Base-by-base conservation (phyloP, 2,329 filamentous ascomycete genomes). In the Colletotrichum chlorophyti region DNA sequence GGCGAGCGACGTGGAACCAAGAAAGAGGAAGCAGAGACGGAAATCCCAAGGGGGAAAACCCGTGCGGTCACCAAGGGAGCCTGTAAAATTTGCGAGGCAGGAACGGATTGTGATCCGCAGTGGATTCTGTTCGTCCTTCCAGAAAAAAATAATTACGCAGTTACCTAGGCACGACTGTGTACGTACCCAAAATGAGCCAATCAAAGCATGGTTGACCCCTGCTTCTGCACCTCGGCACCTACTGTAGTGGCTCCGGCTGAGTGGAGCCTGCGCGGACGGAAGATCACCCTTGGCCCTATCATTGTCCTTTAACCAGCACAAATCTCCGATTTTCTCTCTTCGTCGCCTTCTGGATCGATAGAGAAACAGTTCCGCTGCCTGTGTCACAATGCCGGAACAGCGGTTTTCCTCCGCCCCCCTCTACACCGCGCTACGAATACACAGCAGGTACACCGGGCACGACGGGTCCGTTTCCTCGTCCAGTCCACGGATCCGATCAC, bases 231-330 rank as follows among this genome's bases (percentile, higher is more conserved):
- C 55, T 59, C 55, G 55, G 55, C 43, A 59, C 32, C 34, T 38
- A n/a, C n/a, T n/a, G n/a, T n/a, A n/a, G n/a, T n/a, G n/a, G n/a
- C n/a, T n/a, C n/a, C n/a, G n/a, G n/a, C n/a, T n/a, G n/a, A n/a
- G n/a, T n/a, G 23, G 45, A 49, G 23, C 29, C 10, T 38, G 51
- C 51, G 55, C 51, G n/a, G n/a, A n/a, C n/a, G n/a, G n/a, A n/a
- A 45, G 35, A 59, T 55, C 55, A 50, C 10, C 35, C 41, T 31
- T 38, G 47, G 24, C 52, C 54, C 49, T 53, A 48, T 37, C 40
- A 29, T 19, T 6, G 29, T 15, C 23, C 17, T 14, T 38, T 34
- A 40, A 29, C 38, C 31, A 14, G 17, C 10, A 34, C 52, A 32
- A 45, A n/a, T 47, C 37, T 53, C 43, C 55, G 19, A 19, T 42